These are phyloP conservation scores for Endocarpon pusillum DNA, from an alignment of 495 filamentous ascomycete genomes.

Conservation along the genomic window DNA sequence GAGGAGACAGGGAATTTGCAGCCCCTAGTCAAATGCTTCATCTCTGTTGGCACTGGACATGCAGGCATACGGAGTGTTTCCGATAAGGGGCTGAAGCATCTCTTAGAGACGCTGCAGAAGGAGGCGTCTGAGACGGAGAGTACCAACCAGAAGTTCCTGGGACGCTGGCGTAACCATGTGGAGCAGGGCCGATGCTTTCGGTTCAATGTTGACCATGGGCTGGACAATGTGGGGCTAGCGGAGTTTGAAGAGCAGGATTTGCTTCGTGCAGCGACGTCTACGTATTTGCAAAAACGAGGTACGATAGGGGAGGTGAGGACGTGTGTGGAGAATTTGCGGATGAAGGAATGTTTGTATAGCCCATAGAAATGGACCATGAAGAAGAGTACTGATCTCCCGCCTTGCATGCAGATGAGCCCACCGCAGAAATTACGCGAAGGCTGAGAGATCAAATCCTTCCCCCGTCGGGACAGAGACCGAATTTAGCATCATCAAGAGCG, in stretches of 20 bases:
- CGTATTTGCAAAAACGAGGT: no score
- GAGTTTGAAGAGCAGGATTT: conserved; percentile 4
- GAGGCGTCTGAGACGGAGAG: conserved; percentile 4
- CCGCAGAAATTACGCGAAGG: no score
- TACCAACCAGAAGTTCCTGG: conserved; percentile 2
- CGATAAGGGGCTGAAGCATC: conserved; percentile 1
- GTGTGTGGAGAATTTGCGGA: no score
- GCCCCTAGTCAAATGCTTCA: conserved; percentile 3
- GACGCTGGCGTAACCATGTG: background rate
- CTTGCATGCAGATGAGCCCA: no score
- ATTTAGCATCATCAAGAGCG: no score
- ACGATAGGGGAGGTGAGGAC: no score
- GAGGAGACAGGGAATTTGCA: conserved; percentile 1
- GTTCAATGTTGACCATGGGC: conserved; percentile 9
- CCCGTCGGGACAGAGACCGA: no score
- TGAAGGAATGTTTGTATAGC: no score
- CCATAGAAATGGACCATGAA: no score
- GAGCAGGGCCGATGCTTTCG: background rate
- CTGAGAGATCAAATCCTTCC: no score
- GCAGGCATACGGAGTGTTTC: conserved; percentile 2
- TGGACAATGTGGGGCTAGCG: conserved; percentile 4
- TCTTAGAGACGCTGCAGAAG: conserved; percentile 3
- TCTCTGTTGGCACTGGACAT: conserved; percentile 8
- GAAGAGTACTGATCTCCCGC: no score
- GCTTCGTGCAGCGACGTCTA: conserved; percentile 3